Evolutionary conservation across 495 filamentous ascomycete genomes (phyloP).

Genomic region (Penicillium longicatenatum): DNA sequence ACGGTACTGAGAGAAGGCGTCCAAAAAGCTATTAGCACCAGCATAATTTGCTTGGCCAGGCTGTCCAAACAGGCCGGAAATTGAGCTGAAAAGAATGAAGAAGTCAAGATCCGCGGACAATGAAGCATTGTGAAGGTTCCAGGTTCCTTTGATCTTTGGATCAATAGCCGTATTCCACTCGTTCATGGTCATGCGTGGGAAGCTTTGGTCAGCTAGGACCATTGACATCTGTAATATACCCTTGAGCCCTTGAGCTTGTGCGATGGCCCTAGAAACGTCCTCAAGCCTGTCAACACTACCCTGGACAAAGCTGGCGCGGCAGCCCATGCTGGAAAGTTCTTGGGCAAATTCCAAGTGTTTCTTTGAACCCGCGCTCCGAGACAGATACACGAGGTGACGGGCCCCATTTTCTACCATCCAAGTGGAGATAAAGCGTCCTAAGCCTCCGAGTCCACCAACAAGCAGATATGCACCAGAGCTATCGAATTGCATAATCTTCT

Average conservation of each 20-base stretch:
- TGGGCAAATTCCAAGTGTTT: background rate
- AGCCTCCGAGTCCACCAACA: background rate
- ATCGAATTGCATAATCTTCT: background rate
- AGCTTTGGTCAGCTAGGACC: constrained; percentile 32
- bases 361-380: background rate
- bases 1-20: constrained; percentile 36
- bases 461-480: background rate
- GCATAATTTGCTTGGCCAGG: constrained; percentile 38
- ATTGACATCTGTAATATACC: constrained; percentile 42
- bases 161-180: constrained; percentile 37
- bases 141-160: constrained; percentile 50
- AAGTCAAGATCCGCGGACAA: constrained; percentile 46
- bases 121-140: constrained; percentile 57
- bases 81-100: constrained; percentile 48
- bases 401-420: constrained; percentile 5
- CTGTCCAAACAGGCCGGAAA: constrained; percentile 35
- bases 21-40: constrained; percentile 37
- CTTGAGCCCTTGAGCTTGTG: constrained; percentile 15
- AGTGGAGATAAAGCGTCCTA: background rate
- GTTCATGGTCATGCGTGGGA: constrained; percentile 43
- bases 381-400: background rate
- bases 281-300: constrained; percentile 19
- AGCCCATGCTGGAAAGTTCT: constrained; percentile 22
- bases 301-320: constrained; percentile 19
- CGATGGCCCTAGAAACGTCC: constrained; percentile 22